Evolutionary conservation across 768 basidiomycete species (phyloP).

Genomic region (Guyanaporus albipodus): DNA sequence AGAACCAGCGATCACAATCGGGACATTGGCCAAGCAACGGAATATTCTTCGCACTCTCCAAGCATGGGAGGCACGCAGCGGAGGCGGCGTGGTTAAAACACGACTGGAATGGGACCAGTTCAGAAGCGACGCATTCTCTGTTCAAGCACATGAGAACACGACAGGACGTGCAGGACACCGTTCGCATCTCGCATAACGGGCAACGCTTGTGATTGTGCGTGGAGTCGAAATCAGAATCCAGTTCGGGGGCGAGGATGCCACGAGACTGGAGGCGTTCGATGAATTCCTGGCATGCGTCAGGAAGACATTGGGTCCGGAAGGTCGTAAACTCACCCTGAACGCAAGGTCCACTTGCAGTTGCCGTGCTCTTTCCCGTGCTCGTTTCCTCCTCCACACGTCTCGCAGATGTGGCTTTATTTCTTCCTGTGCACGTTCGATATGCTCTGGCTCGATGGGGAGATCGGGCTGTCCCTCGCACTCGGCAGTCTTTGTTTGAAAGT

Average conservation of each 20-base stretch:
- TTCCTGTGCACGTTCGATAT: slow-evolving; percentile 14
- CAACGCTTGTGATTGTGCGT: slow-evolving; percentile 1
- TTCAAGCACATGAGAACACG: slow-evolving; percentile 16
- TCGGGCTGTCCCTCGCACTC: slow-evolving; percentile 11
- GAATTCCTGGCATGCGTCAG: slow-evolving; percentile 13
- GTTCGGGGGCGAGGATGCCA: neutral
- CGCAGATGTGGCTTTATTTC: slow-evolving; percentile 15
- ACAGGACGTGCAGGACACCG: slow-evolving; percentile 11
- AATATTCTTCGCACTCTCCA: neutral
- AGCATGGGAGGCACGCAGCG: slow-evolving; percentile 10
- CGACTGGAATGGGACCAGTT: slow-evolving; percentile 14
- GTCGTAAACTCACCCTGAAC: slow-evolving; percentile 11
- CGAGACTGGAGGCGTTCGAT: slow-evolving; percentile 10
- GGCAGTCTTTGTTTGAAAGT: slow-evolving; percentile 16
- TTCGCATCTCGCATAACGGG: slow-evolving; percentile 9
- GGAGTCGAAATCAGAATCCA: neutral
- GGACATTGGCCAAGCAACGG: slow-evolving; percentile 20
- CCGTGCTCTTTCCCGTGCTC: slow-evolving; percentile 1
- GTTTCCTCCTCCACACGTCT: slow-evolving; percentile 8
- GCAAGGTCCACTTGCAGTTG: slow-evolving; percentile 1
- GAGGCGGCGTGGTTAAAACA: slow-evolving; percentile 12
- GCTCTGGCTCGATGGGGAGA: slow-evolving; percentile 16
- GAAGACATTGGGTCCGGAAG: neutral
- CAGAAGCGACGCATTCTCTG: slow-evolving; percentile 14
- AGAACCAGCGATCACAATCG: slow-evolving; percentile 20